A percentile compares a stretch with the other conserved stretches of the same genome.
phyloP scores from a whole-genome alignment of 73 alveolate species.

The Paramecium pentaurelia region DNA sequence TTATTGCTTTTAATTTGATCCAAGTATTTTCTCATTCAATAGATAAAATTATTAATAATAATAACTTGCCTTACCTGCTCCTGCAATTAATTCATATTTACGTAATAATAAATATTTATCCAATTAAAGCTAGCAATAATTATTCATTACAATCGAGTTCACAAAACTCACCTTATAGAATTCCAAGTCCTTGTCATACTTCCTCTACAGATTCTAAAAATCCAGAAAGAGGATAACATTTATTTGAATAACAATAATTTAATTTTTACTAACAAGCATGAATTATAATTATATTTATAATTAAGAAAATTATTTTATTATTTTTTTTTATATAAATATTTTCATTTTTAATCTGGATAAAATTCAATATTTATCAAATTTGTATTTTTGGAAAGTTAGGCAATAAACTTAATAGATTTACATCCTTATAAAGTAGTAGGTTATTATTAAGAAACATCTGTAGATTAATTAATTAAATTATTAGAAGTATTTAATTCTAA shows the following conservation, averaged over 20 bases:
- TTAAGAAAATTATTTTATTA: neutral
- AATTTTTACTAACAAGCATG: neutral
- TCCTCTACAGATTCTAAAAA: neutral
- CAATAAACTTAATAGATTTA: neutral
- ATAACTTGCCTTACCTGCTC: constrained; percentile 9
- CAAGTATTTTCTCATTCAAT: neutral
- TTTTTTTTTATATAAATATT: neutral
- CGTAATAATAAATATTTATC: neutral
- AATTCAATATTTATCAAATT: neutral
- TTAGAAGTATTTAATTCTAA: neutral
- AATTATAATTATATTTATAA: neutral
- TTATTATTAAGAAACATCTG: neutral
- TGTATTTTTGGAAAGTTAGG: neutral
- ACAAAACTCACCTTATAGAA: constrained; percentile 20
- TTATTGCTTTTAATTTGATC: constrained; percentile 13
- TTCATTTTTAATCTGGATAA: neutral
- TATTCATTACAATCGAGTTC: neutral
- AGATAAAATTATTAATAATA: neutral
- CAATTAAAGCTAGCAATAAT: neutral
- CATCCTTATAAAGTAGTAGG: neutral
- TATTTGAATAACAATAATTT: neutral
- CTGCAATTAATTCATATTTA: neutral
- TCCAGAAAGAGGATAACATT: neutral
- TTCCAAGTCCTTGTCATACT: neutral
- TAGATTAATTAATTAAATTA: neutral